Base-by-base conservation (phyloP, 768 basidiomycete species). In the Clitopilus hobsonii region DNA sequence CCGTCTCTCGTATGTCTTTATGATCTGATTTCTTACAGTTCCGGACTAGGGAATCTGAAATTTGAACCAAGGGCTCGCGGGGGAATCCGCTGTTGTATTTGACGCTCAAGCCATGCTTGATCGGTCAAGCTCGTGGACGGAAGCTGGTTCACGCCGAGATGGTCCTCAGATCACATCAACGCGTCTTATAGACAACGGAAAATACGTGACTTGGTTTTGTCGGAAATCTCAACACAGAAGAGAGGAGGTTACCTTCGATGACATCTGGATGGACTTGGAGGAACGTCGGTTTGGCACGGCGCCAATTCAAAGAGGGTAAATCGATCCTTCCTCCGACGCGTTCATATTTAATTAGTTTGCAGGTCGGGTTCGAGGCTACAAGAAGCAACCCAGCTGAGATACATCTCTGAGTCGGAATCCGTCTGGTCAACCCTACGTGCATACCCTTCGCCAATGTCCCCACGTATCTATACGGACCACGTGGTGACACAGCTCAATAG, bases 341-440 rank as follows among this genome's bases (percentile, higher is more conserved):
- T 38, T 11, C 22, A 18, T 22, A 53, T 27, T 23, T 59, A 45
- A 10, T 36, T 5, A 23, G 51, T 60, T 53, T 24, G 18, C 14
- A 26, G 26, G 32, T 60, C 53, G 86, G 85, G 60, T 84, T 78
- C 61, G 73, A 83, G 1, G 65, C 71, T 87, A 60, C 75, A 80
- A 65, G 81, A 82, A 61, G 80, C 78, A 3, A 75, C 75, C 6
- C 66, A 71, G 38, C 69, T 86, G 63, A 77, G 80, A 66, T 72
- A 72, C 30, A 69, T 86, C 52, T 83, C 82, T 1, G 72, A 77
- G 14, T 76, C 69, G 8, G 77, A 80, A 57, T 73, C 77, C 2
- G 77, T 86, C 58, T 86, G 84, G 85, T 76, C 80, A 0, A 65
- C 81, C 55, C 76, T 78, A 57, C 83, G 83, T 63, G 76, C 72